Conservation (phyloP, 495 filamentous ascomycete species). For the Rostrohypoxylon terebratum region DNA sequence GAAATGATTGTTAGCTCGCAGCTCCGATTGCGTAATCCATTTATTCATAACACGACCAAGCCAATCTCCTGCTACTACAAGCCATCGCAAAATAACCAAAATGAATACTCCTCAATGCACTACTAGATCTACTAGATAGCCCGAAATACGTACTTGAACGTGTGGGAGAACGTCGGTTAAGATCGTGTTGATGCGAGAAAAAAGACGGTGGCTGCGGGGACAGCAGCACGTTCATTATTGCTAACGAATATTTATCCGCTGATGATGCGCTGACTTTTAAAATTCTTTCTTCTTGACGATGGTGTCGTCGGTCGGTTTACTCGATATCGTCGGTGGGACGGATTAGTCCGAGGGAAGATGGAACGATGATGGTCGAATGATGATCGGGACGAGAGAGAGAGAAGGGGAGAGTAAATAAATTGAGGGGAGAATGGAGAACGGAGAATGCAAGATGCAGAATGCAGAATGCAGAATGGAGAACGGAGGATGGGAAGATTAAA, state of each 20-base stretch:
- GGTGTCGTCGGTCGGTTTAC: slow-evolving; percentile 2
- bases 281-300: neutral
- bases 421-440: slow-evolving; percentile 22
- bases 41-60: slow-evolving; percentile 15
- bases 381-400: neutral
- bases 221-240: slow-evolving; percentile 64
- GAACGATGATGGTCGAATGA: neutral
- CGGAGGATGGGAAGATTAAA: slow-evolving; percentile 12
- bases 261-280: slow-evolving; percentile 1
- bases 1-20: slow-evolving; percentile 41
- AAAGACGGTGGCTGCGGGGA: slow-evolving; percentile 72
- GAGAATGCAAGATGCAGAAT: slow-evolving; percentile 2
- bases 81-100: slow-evolving; percentile 9
- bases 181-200: slow-evolving; percentile 81
- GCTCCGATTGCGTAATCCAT: slow-evolving; percentile 16
- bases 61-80: slow-evolving; percentile 7
- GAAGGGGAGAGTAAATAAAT: slow-evolving; percentile 27
- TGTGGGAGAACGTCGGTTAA: slow-evolving; percentile 75
- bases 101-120: slow-evolving; percentile 7
- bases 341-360: neutral
- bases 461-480: slow-evolving; percentile 1
- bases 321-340: neutral
- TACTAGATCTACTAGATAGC: slow-evolving; percentile 17
- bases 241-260: slow-evolving; percentile 6
- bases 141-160: slow-evolving; percentile 68